A percentile compares a stretch with the other conserved stretches of the same genome.
Conservation (phyloP, 768 basidiomycete genomes). For the Hygrophorus pudorinus region DNA sequence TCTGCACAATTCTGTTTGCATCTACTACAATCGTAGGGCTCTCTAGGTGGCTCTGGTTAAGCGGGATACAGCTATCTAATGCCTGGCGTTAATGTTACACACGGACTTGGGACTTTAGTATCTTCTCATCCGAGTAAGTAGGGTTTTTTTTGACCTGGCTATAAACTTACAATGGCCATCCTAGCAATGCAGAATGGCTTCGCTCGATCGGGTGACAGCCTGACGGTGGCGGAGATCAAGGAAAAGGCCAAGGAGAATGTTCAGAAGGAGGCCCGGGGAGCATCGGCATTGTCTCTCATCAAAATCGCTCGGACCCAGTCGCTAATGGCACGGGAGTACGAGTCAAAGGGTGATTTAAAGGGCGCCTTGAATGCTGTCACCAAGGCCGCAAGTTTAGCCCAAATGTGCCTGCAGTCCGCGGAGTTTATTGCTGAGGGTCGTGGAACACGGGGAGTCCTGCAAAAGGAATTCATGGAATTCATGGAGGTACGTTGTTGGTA, state of each 20-base stretch:
- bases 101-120: conserved; percentile 4
- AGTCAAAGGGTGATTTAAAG: conserved; percentile 50
- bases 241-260: conserved; percentile 35
- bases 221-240: conserved; percentile 35
- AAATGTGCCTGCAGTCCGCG: conserved; percentile 47
- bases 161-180: not conserved
- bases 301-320: conserved; percentile 51
- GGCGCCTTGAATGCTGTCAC: conserved; percentile 51
- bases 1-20: too few relatives aligned
- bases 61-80: conserved; percentile 3
- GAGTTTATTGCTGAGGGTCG: conserved; percentile 44
- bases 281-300: conserved; percentile 52
- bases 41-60: not conserved
- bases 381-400: conserved; percentile 48
- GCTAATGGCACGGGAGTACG: conserved; percentile 37
- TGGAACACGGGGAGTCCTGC: conserved; percentile 43
- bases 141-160: not conserved
- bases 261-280: conserved; percentile 43
- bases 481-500: conserved; percentile 39
- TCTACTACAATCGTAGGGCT: not conserved
- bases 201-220: conserved; percentile 20
- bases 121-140: conserved; percentile 4
- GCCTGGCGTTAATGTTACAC: conserved; percentile 11
- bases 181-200: conserved; percentile 8
- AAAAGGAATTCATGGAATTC: conserved; percentile 57